Evolutionary conservation across 257 asterid species (phyloP).

Genomic region (Catharanthus roseus): DNA sequence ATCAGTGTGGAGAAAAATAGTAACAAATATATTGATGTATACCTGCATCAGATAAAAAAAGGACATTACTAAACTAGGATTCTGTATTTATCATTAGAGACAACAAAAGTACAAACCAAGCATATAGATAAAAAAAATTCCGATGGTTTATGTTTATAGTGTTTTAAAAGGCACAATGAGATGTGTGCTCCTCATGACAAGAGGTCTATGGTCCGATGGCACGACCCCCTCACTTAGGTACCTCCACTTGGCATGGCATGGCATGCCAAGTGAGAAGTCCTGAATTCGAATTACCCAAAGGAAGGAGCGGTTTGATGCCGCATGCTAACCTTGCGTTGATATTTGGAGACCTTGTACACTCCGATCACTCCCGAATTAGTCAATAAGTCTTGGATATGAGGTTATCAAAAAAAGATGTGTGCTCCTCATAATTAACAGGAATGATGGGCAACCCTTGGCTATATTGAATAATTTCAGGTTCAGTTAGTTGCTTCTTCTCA

Average conservation of each 20-base stretch:
- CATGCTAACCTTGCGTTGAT: no score
- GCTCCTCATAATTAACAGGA: not conserved
- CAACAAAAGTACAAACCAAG: not conserved
- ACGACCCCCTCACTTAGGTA: no score
- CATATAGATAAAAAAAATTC: not conserved
- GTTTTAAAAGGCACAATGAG: not conserved
- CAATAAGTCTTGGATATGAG: no score
- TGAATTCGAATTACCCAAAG: no score
- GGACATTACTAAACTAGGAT: not conserved
- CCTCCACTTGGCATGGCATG: no score
- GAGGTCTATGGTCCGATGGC: no score
- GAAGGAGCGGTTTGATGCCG: no score
- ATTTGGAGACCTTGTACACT: no score
- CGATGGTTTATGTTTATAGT: not conserved
- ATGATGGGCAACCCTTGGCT: not conserved
- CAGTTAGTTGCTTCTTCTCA: not conserved
- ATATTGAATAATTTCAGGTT: not conserved
- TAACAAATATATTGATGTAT: slow-evolving; percentile 45
- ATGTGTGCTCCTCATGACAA: not conserved
- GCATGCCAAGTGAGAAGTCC: no score
- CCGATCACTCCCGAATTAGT: no score
- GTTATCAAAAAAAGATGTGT: no score
- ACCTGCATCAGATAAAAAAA: slow-evolving; percentile 49
- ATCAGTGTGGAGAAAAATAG: slow-evolving; percentile 66
- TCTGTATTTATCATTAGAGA: not conserved